These are phyloP conservation scores for Diaporthe sp. DNA, from an alignment of 2,329 filamentous ascomycete species.

Conservation along the genomic window DNA sequence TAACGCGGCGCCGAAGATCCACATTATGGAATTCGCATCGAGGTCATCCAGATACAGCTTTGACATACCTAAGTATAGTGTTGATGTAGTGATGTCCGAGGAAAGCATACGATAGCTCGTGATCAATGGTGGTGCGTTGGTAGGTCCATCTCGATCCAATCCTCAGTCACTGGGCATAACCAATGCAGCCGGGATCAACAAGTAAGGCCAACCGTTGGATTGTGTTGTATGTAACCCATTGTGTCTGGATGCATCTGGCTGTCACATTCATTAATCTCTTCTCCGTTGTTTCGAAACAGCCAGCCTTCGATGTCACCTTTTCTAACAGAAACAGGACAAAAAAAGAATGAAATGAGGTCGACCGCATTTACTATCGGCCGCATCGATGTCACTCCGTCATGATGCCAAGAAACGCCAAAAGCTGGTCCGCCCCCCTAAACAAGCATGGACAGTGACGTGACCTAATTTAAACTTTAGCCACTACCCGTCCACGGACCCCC, in stretches of 20 bases:
- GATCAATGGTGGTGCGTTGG: too few species aligned
- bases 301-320: background rate
- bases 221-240: too few species aligned
- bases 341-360: background rate
- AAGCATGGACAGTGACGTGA: conserved; percentile 30
- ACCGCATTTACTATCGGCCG: background rate
- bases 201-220: too few species aligned
- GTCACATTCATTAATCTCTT: too few species aligned
- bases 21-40: background rate
- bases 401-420: conserved; percentile 15
- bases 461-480: conserved; percentile 27
- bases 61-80: too few species aligned
- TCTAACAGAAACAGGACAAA: background rate
- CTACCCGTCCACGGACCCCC: background rate
- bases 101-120: too few species aligned
- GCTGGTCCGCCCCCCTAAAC: conserved; percentile 11
- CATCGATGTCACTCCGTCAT: conserved; percentile 1
- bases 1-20: background rate
- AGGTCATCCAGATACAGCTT: too few species aligned
- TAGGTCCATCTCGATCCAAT: too few species aligned
- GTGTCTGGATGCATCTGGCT: background rate
- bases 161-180: too few species aligned
- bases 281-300: background rate
- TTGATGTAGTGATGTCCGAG: too few species aligned
- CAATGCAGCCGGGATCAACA: too few species aligned